Evolutionary conservation across 2,329 filamentous ascomycete genomes (phyloP), one percentile per base, ranked within the genome.

Genomic region (Aphanocladium album): DNA sequence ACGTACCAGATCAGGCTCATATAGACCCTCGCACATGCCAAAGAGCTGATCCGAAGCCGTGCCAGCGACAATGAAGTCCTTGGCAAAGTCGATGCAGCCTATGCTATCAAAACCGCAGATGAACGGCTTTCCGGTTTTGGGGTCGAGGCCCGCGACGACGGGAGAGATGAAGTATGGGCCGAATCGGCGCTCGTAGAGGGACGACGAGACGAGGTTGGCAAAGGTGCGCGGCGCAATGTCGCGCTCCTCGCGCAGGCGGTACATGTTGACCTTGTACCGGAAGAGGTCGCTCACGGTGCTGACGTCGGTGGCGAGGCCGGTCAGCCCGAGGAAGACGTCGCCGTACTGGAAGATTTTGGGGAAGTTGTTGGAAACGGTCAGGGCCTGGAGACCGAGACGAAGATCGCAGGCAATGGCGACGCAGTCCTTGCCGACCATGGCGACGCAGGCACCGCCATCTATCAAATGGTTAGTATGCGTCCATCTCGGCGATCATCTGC

Each of bases 211-310:
- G 67, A 99, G 86, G 82, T 99, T 97, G 76, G 95, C 93, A 79
- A 99, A 92, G 62, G 95, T 99, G 75, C 90, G 85, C 50, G 95
- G 95, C 60, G 90, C 89, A 77, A 99, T 98, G 81, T 92, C 85
- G 73, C 95, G 92, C 83, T 99, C 95, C 83, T 99, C 95, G 72
- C 95, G 91, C 72, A 99, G 86, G 67, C 95, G 90, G 85, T 99
- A 99, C 90, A 99, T 96, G 85, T 99, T 99, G 77, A 96, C 91
- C 84, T 99, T 99, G 87, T 96, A 98, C 73, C 95, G 92, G 85
- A 99, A 96, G 68, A 98, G 89, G 79, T 99, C 93, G 70, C 89
- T 90, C 68, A 99, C 93, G 68, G 93, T 98, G 66, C 85, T 86
- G 66, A 99, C 92, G 76, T 99, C 95, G 69, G 95, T 99, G 63